Conservation (phyloP, 2,329 filamentous ascomycete species). For the Lasiodiplodia theobromae region DNA sequence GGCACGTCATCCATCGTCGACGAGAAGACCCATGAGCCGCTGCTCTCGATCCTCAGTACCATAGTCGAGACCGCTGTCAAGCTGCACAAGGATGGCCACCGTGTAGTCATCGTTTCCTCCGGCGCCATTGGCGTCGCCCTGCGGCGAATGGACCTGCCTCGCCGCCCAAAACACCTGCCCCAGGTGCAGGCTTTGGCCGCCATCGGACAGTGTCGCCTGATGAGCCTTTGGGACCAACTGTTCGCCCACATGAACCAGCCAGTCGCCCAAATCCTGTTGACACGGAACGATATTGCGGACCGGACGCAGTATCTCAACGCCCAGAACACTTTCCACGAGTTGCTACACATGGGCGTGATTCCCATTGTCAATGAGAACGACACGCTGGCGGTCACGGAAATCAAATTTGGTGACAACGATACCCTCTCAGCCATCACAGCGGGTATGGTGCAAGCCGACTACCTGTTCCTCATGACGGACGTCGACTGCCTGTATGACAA, state of each 20-base stretch:
- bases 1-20: conserved; percentile 99
- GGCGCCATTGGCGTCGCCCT: conserved; percentile 95
- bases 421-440: conserved; percentile 96
- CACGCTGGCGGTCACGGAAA: conserved; percentile 94
- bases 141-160: conserved; percentile 85
- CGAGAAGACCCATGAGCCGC: conserved; percentile 90
- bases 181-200: conserved; percentile 92
- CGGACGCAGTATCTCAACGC: conserved; percentile 95
- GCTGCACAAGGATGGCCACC: conserved; percentile 87
- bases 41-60: conserved; percentile 86
- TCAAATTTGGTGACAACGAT: conserved; percentile 99
- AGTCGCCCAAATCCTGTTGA: conserved; percentile 92
- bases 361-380: conserved; percentile 99
- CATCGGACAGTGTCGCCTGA: conserved; percentile 93
- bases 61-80: conserved; percentile 94
- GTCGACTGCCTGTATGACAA: conserved; percentile 98
- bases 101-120: conserved; percentile 94
- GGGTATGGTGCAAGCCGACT: conserved; percentile 95
- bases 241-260: conserved; percentile 89
- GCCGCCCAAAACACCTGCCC: conserved; percentile 87
- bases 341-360: conserved; percentile 93
- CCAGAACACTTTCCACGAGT: conserved; percentile 89
- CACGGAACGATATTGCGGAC: conserved; percentile 95
- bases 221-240: conserved; percentile 93
- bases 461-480: conserved; percentile 98